Evolutionary conservation across 2,329 filamentous ascomycete genomes (phyloP).

Genomic region (Phyllosticta paracitricarpa): DNA sequence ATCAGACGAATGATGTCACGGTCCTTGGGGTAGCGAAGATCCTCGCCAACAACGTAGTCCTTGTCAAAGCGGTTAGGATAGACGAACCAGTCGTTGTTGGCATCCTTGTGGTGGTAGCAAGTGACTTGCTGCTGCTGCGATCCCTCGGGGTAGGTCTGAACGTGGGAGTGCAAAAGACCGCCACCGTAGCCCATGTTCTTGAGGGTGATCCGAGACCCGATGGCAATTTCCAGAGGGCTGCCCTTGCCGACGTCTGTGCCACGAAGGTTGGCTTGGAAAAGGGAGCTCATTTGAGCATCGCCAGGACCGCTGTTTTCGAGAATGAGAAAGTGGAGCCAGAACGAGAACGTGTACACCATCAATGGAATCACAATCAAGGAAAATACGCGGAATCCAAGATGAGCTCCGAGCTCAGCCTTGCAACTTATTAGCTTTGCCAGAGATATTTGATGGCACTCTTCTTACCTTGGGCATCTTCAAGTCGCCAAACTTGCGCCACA

Average conservation of each 20-base stretch:
- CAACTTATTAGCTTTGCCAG: constrained; percentile 17
- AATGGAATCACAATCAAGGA: constrained; percentile 83
- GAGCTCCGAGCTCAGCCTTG: constrained; percentile 58
- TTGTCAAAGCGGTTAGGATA: constrained; percentile 78
- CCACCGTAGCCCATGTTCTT: constrained; percentile 99
- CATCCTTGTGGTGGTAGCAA: constrained; percentile 98
- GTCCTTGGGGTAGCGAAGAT: constrained; percentile 65
- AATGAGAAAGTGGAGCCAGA: constrained; percentile 88
- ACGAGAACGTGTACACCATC: constrained; percentile 89
- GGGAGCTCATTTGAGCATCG: constrained; percentile 99
- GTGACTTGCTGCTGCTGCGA: constrained; percentile 94
- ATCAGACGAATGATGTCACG: constrained; percentile 74
- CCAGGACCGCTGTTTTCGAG: constrained; percentile 89
- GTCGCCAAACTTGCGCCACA: constrained; percentile 97
- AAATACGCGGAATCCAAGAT: constrained; percentile 69
- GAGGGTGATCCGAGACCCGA: constrained; percentile 80
- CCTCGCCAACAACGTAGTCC: constrained; percentile 61
- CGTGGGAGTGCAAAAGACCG: constrained; percentile 88
- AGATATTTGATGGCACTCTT: constrained; percentile 17
- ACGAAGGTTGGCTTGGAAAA: constrained; percentile 93
- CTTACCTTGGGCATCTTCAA: constrained; percentile 74
- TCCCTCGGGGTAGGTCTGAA: constrained; percentile 91
- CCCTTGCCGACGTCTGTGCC: constrained; percentile 91
- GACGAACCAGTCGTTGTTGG: constrained; percentile 99
- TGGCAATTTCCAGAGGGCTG: constrained; percentile 83